phyloP scores from a whole-genome alignment of 192 early-diverging fungal species.

The Coemansia sp. region DNA sequence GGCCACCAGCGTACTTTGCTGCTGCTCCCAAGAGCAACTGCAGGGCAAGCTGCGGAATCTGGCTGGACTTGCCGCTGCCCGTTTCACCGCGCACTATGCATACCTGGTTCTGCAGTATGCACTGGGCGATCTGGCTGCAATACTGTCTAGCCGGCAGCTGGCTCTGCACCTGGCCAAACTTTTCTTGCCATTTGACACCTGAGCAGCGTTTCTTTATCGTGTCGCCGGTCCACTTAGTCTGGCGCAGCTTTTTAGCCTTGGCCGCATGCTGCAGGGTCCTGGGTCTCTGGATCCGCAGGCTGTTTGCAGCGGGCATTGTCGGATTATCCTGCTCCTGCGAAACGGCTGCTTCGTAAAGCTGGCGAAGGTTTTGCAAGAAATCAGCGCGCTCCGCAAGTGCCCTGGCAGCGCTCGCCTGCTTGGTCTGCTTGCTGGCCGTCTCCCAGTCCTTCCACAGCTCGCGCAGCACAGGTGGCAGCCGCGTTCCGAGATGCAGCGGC shows the following conservation, averaged over 20 bases:
- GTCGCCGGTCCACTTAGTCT: slow-evolving; percentile 3
- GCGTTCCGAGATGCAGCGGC: background rate
- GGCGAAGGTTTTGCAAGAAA: slow-evolving; percentile 17
- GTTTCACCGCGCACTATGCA: slow-evolving; percentile 46
- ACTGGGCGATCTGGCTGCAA: slow-evolving; percentile 1
- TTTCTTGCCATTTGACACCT: background rate
- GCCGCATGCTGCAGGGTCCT: background rate
- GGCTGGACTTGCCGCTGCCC: slow-evolving; percentile 61
- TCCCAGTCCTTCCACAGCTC: slow-evolving; percentile 26
- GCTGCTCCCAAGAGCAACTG: slow-evolving; percentile 59
- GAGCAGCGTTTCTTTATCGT: slow-evolving; percentile 7
- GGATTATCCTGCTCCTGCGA: background rate
- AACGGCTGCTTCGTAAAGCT: background rate
- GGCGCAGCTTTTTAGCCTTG: slow-evolving; percentile 2
- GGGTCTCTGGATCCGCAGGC: background rate
- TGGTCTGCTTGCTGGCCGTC: background rate
- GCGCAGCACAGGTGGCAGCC: slow-evolving; percentile 18
- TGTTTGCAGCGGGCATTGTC: background rate
- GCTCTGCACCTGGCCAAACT: slow-evolving; percentile 10
- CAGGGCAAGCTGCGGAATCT: slow-evolving; percentile 82
- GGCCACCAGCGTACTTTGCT: slow-evolving; percentile 21
- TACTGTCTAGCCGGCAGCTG: slow-evolving; percentile 23
- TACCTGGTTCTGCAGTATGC: slow-evolving; percentile 14
- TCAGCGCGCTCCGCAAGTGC: background rate
- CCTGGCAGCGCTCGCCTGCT: background rate